These are phyloP conservation scores for Aspergillus clavatus DNA, from an alignment of 2,329 filamentous ascomycete genomes.

Conservation along the genomic window DNA sequence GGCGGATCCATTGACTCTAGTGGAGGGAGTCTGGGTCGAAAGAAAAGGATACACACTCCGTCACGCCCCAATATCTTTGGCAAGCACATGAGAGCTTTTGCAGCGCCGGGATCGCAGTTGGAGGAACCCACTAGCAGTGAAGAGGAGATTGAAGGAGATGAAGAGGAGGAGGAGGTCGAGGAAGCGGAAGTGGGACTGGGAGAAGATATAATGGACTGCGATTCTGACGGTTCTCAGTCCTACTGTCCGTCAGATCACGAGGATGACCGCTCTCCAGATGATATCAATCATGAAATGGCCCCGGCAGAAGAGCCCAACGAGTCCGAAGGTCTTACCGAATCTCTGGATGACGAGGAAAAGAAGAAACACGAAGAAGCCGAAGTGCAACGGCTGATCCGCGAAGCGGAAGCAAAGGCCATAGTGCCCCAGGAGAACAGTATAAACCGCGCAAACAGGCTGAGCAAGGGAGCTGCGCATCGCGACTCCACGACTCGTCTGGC, in stretches of 20 bases:
- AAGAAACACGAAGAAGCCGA: conserved; percentile 44
- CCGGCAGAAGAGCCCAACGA: conserved; percentile 5
- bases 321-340: conserved; percentile 26
- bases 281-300: background rate
- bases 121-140: conserved; percentile 15
- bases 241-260: conserved; percentile 14
- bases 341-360: conserved; percentile 54
- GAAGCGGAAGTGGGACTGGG: conserved; percentile 11
- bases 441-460: conserved; percentile 40
- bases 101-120: conserved; percentile 49
- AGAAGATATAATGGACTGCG: background rate
- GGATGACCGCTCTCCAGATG: conserved; percentile 9
- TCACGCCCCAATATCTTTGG: conserved; percentile 40
- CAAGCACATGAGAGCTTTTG: conserved; percentile 49
- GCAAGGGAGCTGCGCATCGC: conserved; percentile 36
- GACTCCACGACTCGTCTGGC: conserved; percentile 41
- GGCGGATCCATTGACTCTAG: conserved; percentile 23
- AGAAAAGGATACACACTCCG: conserved; percentile 36
- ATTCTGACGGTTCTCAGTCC: conserved; percentile 8
- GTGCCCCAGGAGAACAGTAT: conserved; percentile 42
- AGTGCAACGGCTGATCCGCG: conserved; percentile 43
- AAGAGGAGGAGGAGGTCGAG: conserved; percentile 16
- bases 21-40: conserved; percentile 30
- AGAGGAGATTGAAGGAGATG: conserved; percentile 22
- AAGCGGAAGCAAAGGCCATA: conserved; percentile 42